A percentile compares a stretch with the other conserved stretches of the same genome.
Conservation (phyloP, 257 asterid genomes). For the Sherardia arvensis region DNA sequence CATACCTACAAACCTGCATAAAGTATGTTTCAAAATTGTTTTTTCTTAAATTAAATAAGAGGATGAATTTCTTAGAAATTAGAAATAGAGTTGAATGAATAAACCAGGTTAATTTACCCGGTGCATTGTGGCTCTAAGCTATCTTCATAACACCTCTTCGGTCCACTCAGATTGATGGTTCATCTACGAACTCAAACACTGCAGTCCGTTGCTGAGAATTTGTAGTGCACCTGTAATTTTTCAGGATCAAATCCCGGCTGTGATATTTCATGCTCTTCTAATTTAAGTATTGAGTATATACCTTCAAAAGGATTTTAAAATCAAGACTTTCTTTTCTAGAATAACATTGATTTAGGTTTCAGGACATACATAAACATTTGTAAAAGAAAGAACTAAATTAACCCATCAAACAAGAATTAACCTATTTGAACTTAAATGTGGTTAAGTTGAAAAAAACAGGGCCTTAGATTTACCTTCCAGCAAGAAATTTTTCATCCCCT, state of each 20-base stretch:
- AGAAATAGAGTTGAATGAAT: too few species aligned
- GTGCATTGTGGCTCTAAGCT: conserved; percentile 63
- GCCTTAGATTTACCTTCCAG: conserved; percentile 36
- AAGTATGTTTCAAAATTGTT: background rate
- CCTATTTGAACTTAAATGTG: background rate
- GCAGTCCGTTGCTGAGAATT: conserved; percentile 38
- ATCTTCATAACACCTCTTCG: conserved; percentile 36
- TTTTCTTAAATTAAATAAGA: background rate
- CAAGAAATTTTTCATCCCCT: conserved; percentile 56
- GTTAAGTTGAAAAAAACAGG: too few species aligned
- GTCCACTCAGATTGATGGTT: conserved; percentile 31
- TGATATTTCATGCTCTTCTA: conserved; percentile 69
- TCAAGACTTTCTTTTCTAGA: background rate
- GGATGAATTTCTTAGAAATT: background rate
- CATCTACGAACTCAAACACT: conserved; percentile 51
- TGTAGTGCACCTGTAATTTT: conserved; percentile 51
- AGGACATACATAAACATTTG: too few species aligned
- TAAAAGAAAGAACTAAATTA: too few species aligned
- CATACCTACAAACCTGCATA: conserved; percentile 66
- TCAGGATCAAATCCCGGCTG: conserved; percentile 70
- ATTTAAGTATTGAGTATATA: conserved; percentile 44
- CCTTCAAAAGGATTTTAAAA: conserved; percentile 23
- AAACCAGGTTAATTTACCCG: conserved; percentile 30
- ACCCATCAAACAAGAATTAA: too few species aligned
- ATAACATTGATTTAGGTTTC: too few species aligned